Evolutionary conservation across 2,329 filamentous ascomycete genomes (phyloP).

Genomic region (Penicillium sp.): DNA sequence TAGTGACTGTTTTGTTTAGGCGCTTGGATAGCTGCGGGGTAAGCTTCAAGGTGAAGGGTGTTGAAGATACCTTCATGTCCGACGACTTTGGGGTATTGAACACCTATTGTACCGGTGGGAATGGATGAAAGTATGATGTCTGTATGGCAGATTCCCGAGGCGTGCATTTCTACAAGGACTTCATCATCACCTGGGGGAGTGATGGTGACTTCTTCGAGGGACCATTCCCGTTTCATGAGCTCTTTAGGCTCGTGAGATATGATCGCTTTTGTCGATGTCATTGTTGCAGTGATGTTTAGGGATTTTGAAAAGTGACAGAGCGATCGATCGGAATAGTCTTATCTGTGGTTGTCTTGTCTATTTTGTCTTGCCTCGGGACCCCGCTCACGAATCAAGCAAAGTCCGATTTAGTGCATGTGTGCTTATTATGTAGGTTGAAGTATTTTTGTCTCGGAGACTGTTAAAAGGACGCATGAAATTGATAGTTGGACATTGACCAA

Average conservation of each 20-base stretch:
- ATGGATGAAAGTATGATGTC: conserved; percentile 14
- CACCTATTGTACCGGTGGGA: conserved; percentile 1
- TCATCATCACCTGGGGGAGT: conserved; percentile 8
- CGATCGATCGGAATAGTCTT: not conserved
- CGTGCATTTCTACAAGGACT: conserved; percentile 16
- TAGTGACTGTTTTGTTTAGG: not conserved
- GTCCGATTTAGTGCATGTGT: not conserved
- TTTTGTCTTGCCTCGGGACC: not conserved
- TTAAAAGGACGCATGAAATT: no score
- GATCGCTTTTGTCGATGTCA: conserved; percentile 4
- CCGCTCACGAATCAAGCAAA: not conserved
- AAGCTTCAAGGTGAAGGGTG: not conserved
- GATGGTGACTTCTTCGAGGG: conserved; percentile 3
- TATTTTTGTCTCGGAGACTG: not conserved
- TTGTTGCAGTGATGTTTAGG: not conserved
- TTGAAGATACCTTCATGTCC: conserved; percentile 29
- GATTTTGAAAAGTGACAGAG: not conserved
- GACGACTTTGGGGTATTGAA: conserved; percentile 27
- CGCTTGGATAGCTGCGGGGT: not conserved
- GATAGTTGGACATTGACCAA: no score
- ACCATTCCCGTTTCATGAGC: conserved; percentile 4
- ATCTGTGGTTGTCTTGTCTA: not conserved
- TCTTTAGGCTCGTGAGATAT: conserved; percentile 1
- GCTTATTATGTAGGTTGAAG: not conserved
- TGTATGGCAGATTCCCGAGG: conserved; percentile 21